A percentile compares a stretch with the other conserved stretches of the same genome.
Conservation (phyloP, 306 rosid genomes). For the Trichosanthes cucumerina region DNA sequence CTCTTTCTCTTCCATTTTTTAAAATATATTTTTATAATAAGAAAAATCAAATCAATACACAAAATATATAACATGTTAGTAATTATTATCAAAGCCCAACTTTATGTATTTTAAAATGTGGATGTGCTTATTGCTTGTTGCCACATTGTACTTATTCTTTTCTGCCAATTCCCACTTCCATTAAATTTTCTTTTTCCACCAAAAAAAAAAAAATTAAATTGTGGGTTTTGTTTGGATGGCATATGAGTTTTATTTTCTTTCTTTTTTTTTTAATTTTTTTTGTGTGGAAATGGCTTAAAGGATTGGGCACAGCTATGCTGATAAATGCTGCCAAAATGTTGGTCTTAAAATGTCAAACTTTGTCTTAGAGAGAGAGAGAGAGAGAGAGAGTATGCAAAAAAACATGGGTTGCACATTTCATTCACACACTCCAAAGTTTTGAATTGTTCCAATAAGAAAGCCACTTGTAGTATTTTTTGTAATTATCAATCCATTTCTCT, state of each 20-base stretch:
- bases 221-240: neutral
- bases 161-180: neutral
- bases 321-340: constrained; percentile 11
- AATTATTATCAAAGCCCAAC: neutral
- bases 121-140: neutral
- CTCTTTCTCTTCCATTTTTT: neutral
- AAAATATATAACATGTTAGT: neutral
- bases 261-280: neutral
- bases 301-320: neutral
- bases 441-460: neutral
- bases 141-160: neutral
- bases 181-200: neutral
- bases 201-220: neutral
- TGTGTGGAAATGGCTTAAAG: neutral
- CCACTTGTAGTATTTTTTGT: neutral
- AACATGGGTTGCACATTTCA: neutral
- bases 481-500: neutral
- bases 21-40: neutral
- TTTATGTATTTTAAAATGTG: neutral
- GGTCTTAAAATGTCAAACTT: neutral
- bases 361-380: neutral
- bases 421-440: neutral
- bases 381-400: neutral
- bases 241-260: neutral
- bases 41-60: neutral